A percentile compares a stretch with the other conserved stretches of the same genome.
phyloP scores from a whole-genome alignment of 2,329 filamentous ascomycete genomes.

The Claviceps humidiphila region DNA sequence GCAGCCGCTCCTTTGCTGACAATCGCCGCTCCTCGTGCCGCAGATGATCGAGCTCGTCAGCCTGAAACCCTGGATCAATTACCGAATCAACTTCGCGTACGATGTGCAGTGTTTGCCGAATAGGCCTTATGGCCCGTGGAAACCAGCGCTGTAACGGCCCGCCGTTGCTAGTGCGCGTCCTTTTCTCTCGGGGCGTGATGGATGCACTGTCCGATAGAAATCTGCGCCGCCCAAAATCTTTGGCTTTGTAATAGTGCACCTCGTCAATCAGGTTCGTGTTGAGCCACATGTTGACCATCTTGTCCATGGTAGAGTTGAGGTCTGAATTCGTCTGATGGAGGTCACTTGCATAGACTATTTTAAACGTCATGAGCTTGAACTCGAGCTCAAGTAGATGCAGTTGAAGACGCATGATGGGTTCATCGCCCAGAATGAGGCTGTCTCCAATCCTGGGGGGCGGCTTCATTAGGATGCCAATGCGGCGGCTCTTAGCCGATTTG shows the following conservation, averaged over 20 bases:
- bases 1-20: slow-evolving; percentile 10
- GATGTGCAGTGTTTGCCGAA: slow-evolving; percentile 15
- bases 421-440: slow-evolving; percentile 10
- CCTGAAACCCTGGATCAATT: slow-evolving; percentile 15
- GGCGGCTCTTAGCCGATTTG: slow-evolving; percentile 10
- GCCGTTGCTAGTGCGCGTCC: slow-evolving; percentile 10
- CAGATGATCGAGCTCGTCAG: slow-evolving; percentile 12
- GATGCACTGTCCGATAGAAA: slow-evolving; percentile 3
- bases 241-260: slow-evolving; percentile 16
- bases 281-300: slow-evolving; percentile 17
- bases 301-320: slow-evolving; percentile 12
- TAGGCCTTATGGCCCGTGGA: slow-evolving; percentile 10
- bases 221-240: slow-evolving; percentile 14
- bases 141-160: slow-evolving; percentile 12
- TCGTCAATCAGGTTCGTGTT: slow-evolving; percentile 16
- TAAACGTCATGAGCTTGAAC: slow-evolving; percentile 16
- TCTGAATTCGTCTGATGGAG: slow-evolving; percentile 10
- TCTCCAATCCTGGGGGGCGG: slow-evolving; percentile 13
- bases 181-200: slow-evolving; percentile 10
- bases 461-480: slow-evolving; percentile 9
- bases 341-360: slow-evolving; percentile 17
- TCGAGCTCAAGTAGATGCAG: slow-evolving; percentile 18
- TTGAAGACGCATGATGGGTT: slow-evolving; percentile 14
- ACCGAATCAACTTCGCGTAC: slow-evolving; percentile 15
- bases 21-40: slow-evolving; percentile 11